Conservation (phyloP, 441 rosid genomes). For the Geranium incanum region DNA sequence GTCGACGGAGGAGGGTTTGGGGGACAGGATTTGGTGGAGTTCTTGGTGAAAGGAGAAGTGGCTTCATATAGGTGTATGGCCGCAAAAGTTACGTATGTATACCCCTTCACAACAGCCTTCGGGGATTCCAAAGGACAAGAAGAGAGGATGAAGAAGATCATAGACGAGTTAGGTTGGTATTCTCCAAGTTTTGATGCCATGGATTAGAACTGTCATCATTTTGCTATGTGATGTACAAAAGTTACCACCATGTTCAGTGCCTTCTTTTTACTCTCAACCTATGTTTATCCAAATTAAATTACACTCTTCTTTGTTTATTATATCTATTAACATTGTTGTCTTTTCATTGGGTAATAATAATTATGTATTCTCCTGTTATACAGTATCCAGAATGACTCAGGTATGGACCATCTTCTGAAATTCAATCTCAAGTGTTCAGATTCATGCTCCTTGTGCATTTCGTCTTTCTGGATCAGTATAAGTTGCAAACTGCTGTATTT, state of each 20-base stretch:
- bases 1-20: constrained; percentile 53
- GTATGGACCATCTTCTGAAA: no score
- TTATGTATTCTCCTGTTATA: neutral
- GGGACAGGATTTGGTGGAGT: constrained; percentile 65
- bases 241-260: neutral
- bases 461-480: no score
- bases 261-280: neutral
- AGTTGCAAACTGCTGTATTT: no score
- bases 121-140: constrained; percentile 81
- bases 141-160: constrained; percentile 60
- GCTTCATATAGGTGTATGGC: constrained; percentile 71
- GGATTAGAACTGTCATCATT: constrained; percentile 32
- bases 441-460: no score
- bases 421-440: no score
- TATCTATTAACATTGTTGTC: neutral
- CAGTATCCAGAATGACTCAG: no score
- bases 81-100: constrained; percentile 66
- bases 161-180: constrained; percentile 67
- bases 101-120: constrained; percentile 83
- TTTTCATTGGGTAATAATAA: neutral
- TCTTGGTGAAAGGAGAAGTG: constrained; percentile 68
- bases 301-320: neutral
- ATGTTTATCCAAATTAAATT: neutral
- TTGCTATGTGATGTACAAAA: neutral
- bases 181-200: constrained; percentile 74